Evolutionary conservation across 2,329 filamentous ascomycete species (phyloP), one percentile per base, ranked within the genome.

Genomic region (Sclerotinia spermophila): DNA sequence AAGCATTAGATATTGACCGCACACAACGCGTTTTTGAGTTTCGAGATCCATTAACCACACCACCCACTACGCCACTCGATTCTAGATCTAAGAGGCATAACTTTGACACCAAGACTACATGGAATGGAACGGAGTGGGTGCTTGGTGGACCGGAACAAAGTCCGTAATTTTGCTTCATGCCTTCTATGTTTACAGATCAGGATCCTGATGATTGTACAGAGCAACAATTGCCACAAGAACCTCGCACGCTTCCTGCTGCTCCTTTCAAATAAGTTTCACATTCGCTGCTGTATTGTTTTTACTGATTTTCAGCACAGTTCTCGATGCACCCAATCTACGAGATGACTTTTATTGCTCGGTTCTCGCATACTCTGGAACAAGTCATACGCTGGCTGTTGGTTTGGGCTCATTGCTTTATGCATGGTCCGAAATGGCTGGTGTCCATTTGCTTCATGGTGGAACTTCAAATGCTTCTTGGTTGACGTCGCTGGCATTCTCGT

Each of bases 341-440:
- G 94, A 98, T 77, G 95, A 99, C 80, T 99, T 94, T 79, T 99
- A 99, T 79, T 97, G 94, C 81, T 96, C 94, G 0, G 86, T 94
- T 3, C 85, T 99, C 68, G 93, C 96, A 15, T 98, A 97, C 80
- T 97, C 91, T 0, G 81, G 86, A 55, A 91, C 87, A 11, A 87
- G 89, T 66, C 87, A 91, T 68, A 92, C 90, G 21, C 85, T 99
- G 24, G 95, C 93, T 27, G 92, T 98, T 27, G 95, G 93, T 0
- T 84, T 98, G 21, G 90, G 90, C 0, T 89, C 90, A 68, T 84
- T 89, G 48, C 86, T 99, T 6, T 97, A 97, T 79, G 87, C 92
- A 7, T 99, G 95, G 96, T 95, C 93, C 0, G 94, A 98, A 79
- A 81, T 83, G 45, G 83, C 84, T 42, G 91, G 91, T 4, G 91